Percentiles rank a stretch among this genome's conserved stretches.
These are phyloP conservation scores for Melanomma pulvis-pyrius DNA, from an alignment of 495 filamentous ascomycete species.

Conservation along the genomic window DNA sequence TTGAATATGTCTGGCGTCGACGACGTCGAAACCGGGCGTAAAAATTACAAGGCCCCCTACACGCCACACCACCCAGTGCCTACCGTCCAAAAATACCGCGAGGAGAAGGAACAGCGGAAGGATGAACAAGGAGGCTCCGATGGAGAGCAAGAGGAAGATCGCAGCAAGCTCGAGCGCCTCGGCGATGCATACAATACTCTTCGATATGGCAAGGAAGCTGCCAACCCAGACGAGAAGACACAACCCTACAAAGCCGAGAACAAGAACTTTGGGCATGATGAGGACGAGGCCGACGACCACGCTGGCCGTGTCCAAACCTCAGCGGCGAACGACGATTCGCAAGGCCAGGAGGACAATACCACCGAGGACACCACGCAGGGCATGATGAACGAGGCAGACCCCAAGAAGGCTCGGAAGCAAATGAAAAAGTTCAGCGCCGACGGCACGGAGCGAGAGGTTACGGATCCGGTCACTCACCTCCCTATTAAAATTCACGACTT, in stretches of 20 bases:
- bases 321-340: constrained; percentile 15
- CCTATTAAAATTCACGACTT: constrained; percentile 67
- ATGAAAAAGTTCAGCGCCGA: constrained; percentile 54
- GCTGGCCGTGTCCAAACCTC: constrained; percentile 44
- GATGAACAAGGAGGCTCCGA: constrained; percentile 37
- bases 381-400: constrained; percentile 49
- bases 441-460: constrained; percentile 62
- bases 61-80: constrained; percentile 62
- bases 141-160: constrained; percentile 25
- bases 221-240: constrained; percentile 26
- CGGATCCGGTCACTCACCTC: constrained; percentile 71
- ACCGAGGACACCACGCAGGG: constrained; percentile 58
- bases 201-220: constrained; percentile 36
- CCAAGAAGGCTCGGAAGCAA: constrained; percentile 61
- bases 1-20: constrained; percentile 46
- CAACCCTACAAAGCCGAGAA: constrained; percentile 39
- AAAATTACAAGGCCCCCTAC: constrained; percentile 57
- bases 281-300: constrained; percentile 40
- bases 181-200: constrained; percentile 26
- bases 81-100: constrained; percentile 63
- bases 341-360: constrained; percentile 43
- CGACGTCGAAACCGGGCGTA: constrained; percentile 50
- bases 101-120: constrained; percentile 56
- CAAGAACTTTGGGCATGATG: constrained; percentile 35
- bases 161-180: constrained; percentile 26